Conservation (phyloP, 2,329 filamentous ascomycete species). For the Dactylonectria macrodidyma region DNA sequence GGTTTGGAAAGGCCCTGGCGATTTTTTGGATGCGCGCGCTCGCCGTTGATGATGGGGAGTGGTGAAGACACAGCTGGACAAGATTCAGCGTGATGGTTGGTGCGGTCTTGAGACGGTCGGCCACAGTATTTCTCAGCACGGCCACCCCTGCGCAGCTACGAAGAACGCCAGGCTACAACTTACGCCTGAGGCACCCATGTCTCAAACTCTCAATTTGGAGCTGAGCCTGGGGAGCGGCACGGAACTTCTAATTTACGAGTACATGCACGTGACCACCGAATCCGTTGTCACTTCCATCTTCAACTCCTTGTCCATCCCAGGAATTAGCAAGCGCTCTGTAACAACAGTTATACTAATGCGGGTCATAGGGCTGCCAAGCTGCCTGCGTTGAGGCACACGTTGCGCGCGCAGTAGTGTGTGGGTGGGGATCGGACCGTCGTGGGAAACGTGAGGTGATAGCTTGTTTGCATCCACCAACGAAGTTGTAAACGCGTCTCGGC, state of each 20-base stretch:
- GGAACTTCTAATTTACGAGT: conserved; percentile 20
- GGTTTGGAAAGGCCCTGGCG: conserved; percentile 72
- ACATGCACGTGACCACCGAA: conserved; percentile 42
- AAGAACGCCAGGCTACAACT: conserved; percentile 42
- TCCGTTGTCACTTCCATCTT: not conserved
- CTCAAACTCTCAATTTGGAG: conserved; percentile 37
- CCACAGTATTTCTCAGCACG: conserved; percentile 64
- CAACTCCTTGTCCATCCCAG: not conserved
- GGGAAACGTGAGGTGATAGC: conserved; percentile 22
- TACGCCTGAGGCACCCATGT: conserved; percentile 42
- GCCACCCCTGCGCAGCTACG: conserved; percentile 49
- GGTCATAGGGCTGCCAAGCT: not conserved
- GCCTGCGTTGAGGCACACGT: not conserved
- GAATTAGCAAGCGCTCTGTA: not conserved
- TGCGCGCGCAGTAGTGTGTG: not conserved
- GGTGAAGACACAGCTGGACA: conserved; percentile 67
- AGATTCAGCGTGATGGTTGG: conserved; percentile 65
- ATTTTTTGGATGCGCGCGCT: conserved; percentile 75
- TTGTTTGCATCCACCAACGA: conserved; percentile 3
- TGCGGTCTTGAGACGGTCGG: conserved; percentile 56
- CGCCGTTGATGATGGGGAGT: conserved; percentile 67
- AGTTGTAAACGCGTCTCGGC: conserved; percentile 6
- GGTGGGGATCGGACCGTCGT: conserved; percentile 4
- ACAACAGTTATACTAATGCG: conserved; percentile 1
- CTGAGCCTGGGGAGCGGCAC: not conserved